Evolutionary conservation across 2,329 filamentous ascomycete genomes (phyloP).

Genomic region (Pyricularia pennisetigena): DNA sequence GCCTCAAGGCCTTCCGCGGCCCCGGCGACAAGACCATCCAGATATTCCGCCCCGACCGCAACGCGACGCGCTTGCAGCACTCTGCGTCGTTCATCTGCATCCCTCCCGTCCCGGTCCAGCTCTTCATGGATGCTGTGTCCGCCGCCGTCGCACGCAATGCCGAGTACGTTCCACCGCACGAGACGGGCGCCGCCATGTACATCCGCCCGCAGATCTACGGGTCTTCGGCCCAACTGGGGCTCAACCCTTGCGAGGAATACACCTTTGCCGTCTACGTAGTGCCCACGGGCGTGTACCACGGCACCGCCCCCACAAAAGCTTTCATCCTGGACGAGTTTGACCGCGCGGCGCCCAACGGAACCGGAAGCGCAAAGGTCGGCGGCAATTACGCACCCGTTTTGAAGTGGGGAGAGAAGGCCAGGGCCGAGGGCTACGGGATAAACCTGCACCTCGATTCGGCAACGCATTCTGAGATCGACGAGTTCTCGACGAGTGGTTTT

Average conservation of each 20-base stretch:
- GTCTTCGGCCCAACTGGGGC: slow-evolving; percentile 73
- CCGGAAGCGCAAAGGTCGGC: slow-evolving; percentile 85
- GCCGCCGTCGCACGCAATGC: slow-evolving; percentile 83
- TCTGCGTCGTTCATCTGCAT: slow-evolving; percentile 77
- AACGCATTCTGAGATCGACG: slow-evolving; percentile 76
- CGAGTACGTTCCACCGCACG: slow-evolving; percentile 81
- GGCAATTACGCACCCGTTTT: slow-evolving; percentile 94
- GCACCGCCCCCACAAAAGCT: slow-evolving; percentile 75
- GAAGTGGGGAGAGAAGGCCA: slow-evolving; percentile 74
- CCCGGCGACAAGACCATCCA: slow-evolving; percentile 61
- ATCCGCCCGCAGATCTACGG: slow-evolving; percentile 85
- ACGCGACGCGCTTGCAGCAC: slow-evolving; percentile 76
- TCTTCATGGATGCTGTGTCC: slow-evolving; percentile 68
- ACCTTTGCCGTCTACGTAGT: slow-evolving; percentile 84
- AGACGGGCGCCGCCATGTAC: slow-evolving; percentile 86
- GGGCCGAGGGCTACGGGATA: slow-evolving; percentile 76
- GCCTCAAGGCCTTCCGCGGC: slow-evolving; percentile 89
- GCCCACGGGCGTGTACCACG: slow-evolving; percentile 91
- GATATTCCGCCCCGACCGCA: slow-evolving; percentile 81
- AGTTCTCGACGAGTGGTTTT: slow-evolving; percentile 93
- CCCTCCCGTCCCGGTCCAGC: slow-evolving; percentile 64
- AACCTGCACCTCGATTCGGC: slow-evolving; percentile 87
- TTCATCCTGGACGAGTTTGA: slow-evolving; percentile 90
- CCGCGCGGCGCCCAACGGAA: slow-evolving; percentile 82
- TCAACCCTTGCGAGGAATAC: slow-evolving; percentile 85